Evolutionary conservation across 2,329 filamentous ascomycete species (phyloP).

Genomic region (Pestalotiopsis sp.): DNA sequence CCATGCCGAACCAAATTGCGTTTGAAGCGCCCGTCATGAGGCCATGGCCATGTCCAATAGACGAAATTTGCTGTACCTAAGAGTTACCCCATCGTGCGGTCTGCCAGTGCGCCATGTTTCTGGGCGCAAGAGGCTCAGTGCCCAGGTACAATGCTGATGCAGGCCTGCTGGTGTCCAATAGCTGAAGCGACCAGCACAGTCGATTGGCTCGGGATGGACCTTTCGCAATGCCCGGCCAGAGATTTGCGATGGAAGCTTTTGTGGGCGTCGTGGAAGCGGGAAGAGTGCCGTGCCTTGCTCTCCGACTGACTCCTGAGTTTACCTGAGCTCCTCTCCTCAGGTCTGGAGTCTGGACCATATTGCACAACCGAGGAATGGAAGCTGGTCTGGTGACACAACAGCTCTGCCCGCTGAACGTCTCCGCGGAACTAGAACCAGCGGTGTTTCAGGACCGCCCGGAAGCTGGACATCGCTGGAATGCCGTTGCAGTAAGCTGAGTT

Average conservation of each 20-base stretch:
- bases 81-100: conserved; percentile 15
- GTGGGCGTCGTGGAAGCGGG: not conserved
- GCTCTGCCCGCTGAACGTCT: not conserved
- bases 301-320: not conserved
- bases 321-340: too few species aligned
- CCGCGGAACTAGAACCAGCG: not conserved
- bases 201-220: not conserved
- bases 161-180: conserved; percentile 2
- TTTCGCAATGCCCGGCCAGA: not conserved
- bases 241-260: not conserved
- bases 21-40: conserved; percentile 13
- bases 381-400: conserved; percentile 6
- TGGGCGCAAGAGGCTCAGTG: not conserved
- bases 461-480: not conserved
- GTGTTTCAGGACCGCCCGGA: not conserved
- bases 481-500: not conserved
- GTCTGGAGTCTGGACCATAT: too few species aligned
- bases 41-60: not conserved
- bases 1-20: conserved; percentile 3
- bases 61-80: conserved; percentile 13
- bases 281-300: not conserved
- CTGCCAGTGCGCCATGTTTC: not conserved
- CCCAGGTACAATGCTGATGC: not conserved
- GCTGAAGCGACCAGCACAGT: not conserved
- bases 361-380: too few species aligned